Conservation (phyloP, 148 eudicot species). For the Amaranthus cruentus region DNA sequence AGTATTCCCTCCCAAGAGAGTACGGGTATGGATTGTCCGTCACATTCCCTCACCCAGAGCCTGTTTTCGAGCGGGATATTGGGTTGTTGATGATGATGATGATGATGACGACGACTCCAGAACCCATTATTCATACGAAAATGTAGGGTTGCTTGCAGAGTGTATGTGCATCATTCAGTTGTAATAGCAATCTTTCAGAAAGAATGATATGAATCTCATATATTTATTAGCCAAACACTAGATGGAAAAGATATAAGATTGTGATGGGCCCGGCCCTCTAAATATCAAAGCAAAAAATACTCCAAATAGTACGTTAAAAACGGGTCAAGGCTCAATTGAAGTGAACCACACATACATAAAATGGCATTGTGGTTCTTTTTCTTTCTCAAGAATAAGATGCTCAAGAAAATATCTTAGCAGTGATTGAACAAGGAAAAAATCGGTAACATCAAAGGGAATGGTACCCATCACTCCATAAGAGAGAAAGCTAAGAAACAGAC, state of each 20-base stretch:
- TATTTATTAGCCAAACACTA: not conserved
- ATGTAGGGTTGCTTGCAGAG: no score
- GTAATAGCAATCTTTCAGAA: no score
- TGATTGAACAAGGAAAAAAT: not conserved
- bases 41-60: no score
- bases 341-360: not conserved
- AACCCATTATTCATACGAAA: no score
- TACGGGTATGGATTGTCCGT: no score
- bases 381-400: not conserved
- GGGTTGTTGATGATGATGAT: no score
- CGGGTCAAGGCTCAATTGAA: not conserved
- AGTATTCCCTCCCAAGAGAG: no score
- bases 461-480: not conserved
- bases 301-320: not conserved
- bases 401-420: no score
- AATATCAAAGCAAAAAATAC: not conserved
- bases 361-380: not conserved
- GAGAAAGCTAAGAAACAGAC: conserved; percentile 35
- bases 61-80: no score
- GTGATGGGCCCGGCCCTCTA: not conserved
- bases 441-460: not conserved
- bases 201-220: not conserved
- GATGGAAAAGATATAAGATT: not conserved
- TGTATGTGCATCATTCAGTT: no score
- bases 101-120: no score